These are phyloP conservation scores for Oxytropis ochrocephala DNA, from an alignment of 306 rosid species.

Conservation along the genomic window DNA sequence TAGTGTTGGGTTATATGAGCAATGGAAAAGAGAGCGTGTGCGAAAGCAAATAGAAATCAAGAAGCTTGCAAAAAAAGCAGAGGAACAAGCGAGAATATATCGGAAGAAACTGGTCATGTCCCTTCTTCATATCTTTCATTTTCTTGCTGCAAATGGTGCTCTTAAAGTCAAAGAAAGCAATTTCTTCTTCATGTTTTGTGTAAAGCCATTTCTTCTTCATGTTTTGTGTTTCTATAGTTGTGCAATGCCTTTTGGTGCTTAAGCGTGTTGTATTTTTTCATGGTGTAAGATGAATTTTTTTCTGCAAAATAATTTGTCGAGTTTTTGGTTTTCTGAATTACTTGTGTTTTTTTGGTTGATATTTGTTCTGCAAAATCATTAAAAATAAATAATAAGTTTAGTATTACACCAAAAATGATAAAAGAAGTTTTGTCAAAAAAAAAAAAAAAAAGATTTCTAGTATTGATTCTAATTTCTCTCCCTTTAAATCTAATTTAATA, in stretches of 20 bases:
- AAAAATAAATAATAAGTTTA: neutral
- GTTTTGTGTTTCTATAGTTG: conserved; percentile 2
- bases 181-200: no score
- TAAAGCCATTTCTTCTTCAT: neutral
- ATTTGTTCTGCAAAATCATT: neutral
- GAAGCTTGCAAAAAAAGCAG: conserved; percentile 75
- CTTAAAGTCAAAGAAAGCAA: conserved; percentile 44
- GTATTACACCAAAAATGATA: neutral
- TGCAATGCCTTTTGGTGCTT: conserved; percentile 14
- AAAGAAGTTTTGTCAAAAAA: no score
- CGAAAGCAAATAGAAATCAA: conserved; percentile 64
- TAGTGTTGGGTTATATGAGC: no score
- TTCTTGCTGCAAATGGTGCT: conserved; percentile 70
- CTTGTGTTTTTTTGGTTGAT: neutral
- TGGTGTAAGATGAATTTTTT: conserved; percentile 1
- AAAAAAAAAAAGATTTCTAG: no score
- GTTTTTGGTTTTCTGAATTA: neutral
- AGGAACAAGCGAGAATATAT: conserved; percentile 70
- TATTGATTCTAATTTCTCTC: neutral
- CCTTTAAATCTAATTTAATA: neutral
- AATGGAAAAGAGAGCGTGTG: conserved; percentile 74
- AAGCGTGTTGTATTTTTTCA: conserved; percentile 11
- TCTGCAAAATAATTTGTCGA: conserved; percentile 18
- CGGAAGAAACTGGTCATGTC: conserved; percentile 71
- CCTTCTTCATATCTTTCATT: conserved; percentile 54